Evolutionary conservation across 148 eudicot genomes (phyloP).

Genomic region (Salicornia ramosissima): DNA sequence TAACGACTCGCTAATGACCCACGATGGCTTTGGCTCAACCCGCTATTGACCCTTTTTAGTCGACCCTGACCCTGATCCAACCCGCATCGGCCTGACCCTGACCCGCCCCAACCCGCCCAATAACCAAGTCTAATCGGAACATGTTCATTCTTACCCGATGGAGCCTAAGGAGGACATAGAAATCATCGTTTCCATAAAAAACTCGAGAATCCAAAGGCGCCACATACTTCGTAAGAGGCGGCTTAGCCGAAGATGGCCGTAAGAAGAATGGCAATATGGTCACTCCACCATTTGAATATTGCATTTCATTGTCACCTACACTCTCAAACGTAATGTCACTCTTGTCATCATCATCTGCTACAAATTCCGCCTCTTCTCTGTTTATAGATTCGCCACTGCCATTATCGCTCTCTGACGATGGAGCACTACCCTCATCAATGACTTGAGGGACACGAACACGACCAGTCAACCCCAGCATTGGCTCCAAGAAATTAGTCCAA

Average conservation of each 20-base stretch:
- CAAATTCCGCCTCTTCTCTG: conserved; percentile 62
- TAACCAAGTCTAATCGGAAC: too few species aligned
- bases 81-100: too few species aligned
- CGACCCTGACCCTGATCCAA: too few species aligned
- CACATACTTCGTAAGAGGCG: conserved; percentile 66
- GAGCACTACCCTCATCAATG: conserved; percentile 50
- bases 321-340: conserved; percentile 74
- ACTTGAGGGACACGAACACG: conserved; percentile 33
- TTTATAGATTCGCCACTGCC: too few species aligned
- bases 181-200: conserved; percentile 80
- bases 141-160: conserved; percentile 77
- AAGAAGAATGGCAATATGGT: conserved; percentile 36
- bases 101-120: too few species aligned
- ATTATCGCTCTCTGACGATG: too few species aligned
- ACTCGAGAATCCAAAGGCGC: conserved; percentile 37
- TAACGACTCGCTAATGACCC: too few species aligned
- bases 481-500: conserved; percentile 84
- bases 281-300: conserved; percentile 47
- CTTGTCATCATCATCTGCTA: conserved; percentile 81
- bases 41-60: too few species aligned
- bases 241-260: conserved; percentile 50
- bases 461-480: conserved; percentile 55
- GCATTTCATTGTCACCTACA: conserved; percentile 80
- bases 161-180: conserved; percentile 79
- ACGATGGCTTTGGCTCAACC: too few species aligned